These are phyloP conservation scores for Cadophora gregata DNA, from an alignment of 2,329 filamentous ascomycete genomes.

Conservation along the genomic window DNA sequence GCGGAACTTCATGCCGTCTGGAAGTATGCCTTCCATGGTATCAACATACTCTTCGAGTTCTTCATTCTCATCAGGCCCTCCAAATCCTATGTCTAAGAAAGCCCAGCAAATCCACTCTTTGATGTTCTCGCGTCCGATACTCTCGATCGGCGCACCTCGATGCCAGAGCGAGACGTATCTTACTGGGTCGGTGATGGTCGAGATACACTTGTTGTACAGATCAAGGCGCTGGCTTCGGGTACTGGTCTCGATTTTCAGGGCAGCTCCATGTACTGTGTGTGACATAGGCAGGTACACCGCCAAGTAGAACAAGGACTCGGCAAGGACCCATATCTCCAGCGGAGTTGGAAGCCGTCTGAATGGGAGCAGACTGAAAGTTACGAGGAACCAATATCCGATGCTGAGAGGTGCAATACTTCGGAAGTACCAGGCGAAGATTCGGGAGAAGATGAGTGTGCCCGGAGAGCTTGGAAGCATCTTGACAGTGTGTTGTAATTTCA, in stretches of 20 bases:
- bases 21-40: conserved; percentile 48
- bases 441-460: background rate
- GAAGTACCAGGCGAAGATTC: conserved; percentile 1
- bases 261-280: background rate
- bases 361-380: background rate
- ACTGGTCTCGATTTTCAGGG: conserved; percentile 51
- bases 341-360: background rate
- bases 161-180: conserved; percentile 62
- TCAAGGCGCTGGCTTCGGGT: conserved; percentile 49
- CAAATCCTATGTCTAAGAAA: conserved; percentile 56
- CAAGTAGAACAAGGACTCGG: conserved; percentile 59
- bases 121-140: conserved; percentile 61
- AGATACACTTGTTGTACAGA: conserved; percentile 56
- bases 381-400: background rate
- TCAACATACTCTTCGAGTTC: conserved; percentile 55
- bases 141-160: conserved; percentile 52
- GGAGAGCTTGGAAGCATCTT: conserved; percentile 2
- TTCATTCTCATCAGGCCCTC: conserved; percentile 46
- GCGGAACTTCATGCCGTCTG: background rate
- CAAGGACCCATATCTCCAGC: conserved; percentile 48
- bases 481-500: background rate
- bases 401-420: background rate
- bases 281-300: conserved; percentile 52
- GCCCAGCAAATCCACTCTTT: conserved; percentile 64
- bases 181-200: conserved; percentile 55